Percentiles rank a stretch among this genome's conserved stretches.
phyloP scores from a whole-genome alignment of 2,329 filamentous ascomycete species.

The Ophiosphaerella narmari region DNA sequence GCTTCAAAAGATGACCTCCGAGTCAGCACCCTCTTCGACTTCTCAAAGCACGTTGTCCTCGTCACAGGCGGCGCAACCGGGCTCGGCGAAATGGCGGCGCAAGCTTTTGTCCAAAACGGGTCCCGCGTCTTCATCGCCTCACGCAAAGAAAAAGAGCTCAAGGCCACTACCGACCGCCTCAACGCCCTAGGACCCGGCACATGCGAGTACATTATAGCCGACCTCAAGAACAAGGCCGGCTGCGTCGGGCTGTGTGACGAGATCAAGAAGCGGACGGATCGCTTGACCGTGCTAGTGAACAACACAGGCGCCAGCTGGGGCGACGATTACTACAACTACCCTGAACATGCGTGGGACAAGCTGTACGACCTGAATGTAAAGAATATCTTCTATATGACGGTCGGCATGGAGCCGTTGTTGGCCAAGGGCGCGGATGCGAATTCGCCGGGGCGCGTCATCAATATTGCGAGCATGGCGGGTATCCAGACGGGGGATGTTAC shows the following conservation, averaged over 20 bases:
- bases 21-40: conserved; percentile 42
- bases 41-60: conserved; percentile 50
- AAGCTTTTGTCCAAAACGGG: conserved; percentile 58
- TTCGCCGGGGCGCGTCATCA: conserved; percentile 56
- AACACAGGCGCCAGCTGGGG: conserved; percentile 61
- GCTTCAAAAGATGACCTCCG: conserved; percentile 40
- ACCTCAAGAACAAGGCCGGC: conserved; percentile 59
- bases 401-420: conserved; percentile 54
- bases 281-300: conserved; percentile 56
- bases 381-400: conserved; percentile 56
- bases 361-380: conserved; percentile 61
- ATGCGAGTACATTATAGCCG: conserved; percentile 56
- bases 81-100: conserved; percentile 60
- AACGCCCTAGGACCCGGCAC: conserved; percentile 58
- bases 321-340: conserved; percentile 62
- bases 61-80: conserved; percentile 58
- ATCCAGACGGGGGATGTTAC: conserved; percentile 54
- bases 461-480: conserved; percentile 57
- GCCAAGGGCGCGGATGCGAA: conserved; percentile 51
- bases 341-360: conserved; percentile 62
- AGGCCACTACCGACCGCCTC: conserved; percentile 52
- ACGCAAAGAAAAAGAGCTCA: conserved; percentile 57
- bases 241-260: conserved; percentile 55
- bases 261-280: conserved; percentile 50
- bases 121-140: conserved; percentile 60